Conservation (phyloP, 2,329 filamentous ascomycete species). For the Botrytis galanthina region DNA sequence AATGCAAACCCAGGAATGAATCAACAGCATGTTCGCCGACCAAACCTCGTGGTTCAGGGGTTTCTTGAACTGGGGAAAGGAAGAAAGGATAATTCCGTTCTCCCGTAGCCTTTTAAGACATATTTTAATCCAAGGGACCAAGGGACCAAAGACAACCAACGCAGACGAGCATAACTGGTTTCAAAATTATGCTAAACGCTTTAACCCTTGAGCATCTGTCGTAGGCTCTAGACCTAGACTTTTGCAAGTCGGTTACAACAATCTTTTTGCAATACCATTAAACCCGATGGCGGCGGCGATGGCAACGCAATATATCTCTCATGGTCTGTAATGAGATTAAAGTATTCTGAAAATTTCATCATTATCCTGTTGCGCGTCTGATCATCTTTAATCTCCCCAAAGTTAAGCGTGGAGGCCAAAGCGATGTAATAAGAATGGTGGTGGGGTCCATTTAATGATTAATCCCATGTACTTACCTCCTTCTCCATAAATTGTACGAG, state of each 20-base stretch:
- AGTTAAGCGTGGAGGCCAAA: conserved; percentile 11
- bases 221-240: neutral
- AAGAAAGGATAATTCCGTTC: conserved; percentile 5
- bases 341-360: neutral
- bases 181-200: conserved; percentile 4
- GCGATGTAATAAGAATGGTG: conserved; percentile 5
- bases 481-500: conserved; percentile 5
- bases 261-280: neutral
- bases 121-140: conserved; percentile 1
- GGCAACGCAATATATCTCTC: neutral
- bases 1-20: neutral
- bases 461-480: neutral
- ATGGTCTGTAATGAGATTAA: neutral
- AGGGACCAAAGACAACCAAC: neutral
- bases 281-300: neutral
- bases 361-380: neutral
- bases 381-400: conserved; percentile 12
- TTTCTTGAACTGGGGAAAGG: neutral
- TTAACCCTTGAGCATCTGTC: neutral
- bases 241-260: neutral
- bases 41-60: conserved; percentile 11
- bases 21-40: conserved; percentile 17
- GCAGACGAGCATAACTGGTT: neutral
- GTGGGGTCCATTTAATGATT: conserved; percentile 8
- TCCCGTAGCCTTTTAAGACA: conserved; percentile 8